These are phyloP conservation scores for Fusarium pseudocircinatum DNA, from an alignment of 2,329 filamentous ascomycete species.

Conservation along the genomic window DNA sequence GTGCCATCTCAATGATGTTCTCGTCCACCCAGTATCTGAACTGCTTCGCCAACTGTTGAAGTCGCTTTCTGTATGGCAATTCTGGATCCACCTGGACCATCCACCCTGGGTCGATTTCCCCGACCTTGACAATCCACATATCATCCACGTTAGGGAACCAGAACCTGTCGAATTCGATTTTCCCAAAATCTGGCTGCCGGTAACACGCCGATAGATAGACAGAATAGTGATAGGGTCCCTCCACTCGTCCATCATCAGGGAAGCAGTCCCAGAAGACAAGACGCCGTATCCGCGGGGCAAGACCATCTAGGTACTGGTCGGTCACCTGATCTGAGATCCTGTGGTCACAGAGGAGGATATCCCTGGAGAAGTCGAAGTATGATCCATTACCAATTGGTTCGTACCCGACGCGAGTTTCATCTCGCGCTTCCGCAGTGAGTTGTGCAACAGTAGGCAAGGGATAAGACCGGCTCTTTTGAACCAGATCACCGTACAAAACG, in stretches of 20 bases:
- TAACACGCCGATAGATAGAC: conserved; percentile 49
- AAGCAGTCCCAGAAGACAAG: conserved; percentile 54
- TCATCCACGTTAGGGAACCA: conserved; percentile 53
- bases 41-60: conserved; percentile 48
- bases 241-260: conserved; percentile 50
- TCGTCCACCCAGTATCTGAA: conserved; percentile 53
- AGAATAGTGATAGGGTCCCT: conserved; percentile 47
- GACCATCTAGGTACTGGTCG: conserved; percentile 46
- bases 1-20: conserved; percentile 51
- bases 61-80: conserved; percentile 43
- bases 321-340: conserved; percentile 48
- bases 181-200: conserved; percentile 44
- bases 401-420: conserved; percentile 49
- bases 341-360: conserved; percentile 52
- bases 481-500: conserved; percentile 49
- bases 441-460: conserved; percentile 50
- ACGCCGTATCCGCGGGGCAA: conserved; percentile 48
- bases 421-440: conserved; percentile 49
- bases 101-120: conserved; percentile 51
- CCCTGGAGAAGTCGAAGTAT: conserved; percentile 49
- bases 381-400: conserved; percentile 49
- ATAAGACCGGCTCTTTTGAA: conserved; percentile 45
- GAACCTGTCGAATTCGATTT: conserved; percentile 50
- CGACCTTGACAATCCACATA: conserved; percentile 53
- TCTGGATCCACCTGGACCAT: conserved; percentile 47